Percentiles rank a stretch among this genome's conserved stretches.
Evolutionary conservation across 257 asterid genomes (phyloP).

Genomic region (Cordia subcordata): DNA sequence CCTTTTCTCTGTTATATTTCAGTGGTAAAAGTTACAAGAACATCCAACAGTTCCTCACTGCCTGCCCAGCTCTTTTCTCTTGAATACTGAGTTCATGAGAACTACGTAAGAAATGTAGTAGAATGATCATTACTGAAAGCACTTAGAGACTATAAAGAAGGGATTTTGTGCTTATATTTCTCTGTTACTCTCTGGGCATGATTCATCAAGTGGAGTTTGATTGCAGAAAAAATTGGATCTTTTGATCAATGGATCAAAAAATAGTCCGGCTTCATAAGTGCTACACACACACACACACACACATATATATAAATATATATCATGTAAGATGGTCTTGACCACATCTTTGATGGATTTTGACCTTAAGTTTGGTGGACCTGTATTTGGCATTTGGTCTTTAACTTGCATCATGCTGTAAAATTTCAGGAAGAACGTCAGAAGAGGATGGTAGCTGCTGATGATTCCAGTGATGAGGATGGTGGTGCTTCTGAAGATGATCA

Average conservation of each 20-base stretch:
- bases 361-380: not conserved
- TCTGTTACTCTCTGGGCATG: not conserved
- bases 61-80: no score
- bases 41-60: not conserved
- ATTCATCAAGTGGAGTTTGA: not conserved
- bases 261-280: no score
- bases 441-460: constrained; percentile 73
- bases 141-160: no score
- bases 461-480: constrained; percentile 60
- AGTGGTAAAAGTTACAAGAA: no score
- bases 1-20: no score
- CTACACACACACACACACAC: no score
- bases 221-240: not conserved
- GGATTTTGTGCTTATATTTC: no score
- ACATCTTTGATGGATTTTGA: no score
- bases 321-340: no score
- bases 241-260: no score
- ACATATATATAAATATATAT: no score
- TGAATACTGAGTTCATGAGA: not conserved
- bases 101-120: not conserved
- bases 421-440: constrained; percentile 83
- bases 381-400: not conserved
- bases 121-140: not conserved
- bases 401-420: not conserved
- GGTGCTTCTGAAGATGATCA: constrained; percentile 46